A percentile compares a stretch with the other conserved stretches of the same genome.
Evolutionary conservation across 2,329 filamentous ascomycete species (phyloP).

Genomic region (Beauveria sp.): DNA sequence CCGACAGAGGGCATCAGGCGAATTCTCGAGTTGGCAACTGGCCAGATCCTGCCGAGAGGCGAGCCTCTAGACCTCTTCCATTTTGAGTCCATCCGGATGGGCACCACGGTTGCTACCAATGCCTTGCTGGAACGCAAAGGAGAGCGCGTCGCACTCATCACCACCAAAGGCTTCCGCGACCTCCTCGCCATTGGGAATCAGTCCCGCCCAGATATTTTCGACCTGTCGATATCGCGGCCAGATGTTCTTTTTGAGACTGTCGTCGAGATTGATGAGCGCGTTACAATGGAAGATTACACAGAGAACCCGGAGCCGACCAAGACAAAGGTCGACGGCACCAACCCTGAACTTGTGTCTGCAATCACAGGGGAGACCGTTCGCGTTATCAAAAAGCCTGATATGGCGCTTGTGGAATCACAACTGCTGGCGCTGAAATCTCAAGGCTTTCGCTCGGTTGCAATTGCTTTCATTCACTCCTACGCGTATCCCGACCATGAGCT

Average conservation of each 20-base stretch:
- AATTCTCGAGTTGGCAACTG: constrained; percentile 28
- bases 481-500: constrained; percentile 48
- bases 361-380: constrained; percentile 62
- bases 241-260: constrained; percentile 63
- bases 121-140: constrained; percentile 69
- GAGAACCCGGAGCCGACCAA: constrained; percentile 55
- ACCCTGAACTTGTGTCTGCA: constrained; percentile 55
- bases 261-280: constrained; percentile 66
- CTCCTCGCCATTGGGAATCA: constrained; percentile 68
- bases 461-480: constrained; percentile 70
- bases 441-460: constrained; percentile 44
- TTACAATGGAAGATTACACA: constrained; percentile 66
- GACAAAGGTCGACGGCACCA: constrained; percentile 30
- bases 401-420: constrained; percentile 44
- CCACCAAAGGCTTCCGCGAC: constrained; percentile 66
- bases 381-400: constrained; percentile 53
- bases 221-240: constrained; percentile 60
- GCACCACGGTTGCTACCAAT: constrained; percentile 74
- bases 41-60: constrained; percentile 25
- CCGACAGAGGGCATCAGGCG: constrained; percentile 63
- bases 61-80: constrained; percentile 26
- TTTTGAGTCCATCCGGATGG: constrained; percentile 65
- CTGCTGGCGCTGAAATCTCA: constrained; percentile 53
- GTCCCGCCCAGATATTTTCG: constrained; percentile 64
- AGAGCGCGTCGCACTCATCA: constrained; percentile 61